Conservation (phyloP, 345 rosid species). For the Raphanus raphanistrum region DNA sequence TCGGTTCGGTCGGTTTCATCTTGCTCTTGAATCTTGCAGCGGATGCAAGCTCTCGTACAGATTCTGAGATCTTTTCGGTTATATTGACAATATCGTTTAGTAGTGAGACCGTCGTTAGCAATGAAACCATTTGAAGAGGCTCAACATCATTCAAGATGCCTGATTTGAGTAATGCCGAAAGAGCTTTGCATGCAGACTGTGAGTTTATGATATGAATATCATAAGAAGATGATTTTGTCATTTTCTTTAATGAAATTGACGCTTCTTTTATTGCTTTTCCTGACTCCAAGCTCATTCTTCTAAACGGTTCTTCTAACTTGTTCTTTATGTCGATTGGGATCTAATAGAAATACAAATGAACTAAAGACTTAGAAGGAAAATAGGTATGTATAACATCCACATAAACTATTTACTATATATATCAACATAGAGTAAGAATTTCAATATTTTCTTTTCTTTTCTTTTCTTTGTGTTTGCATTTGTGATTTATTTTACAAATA, state of each 20-base stretch:
- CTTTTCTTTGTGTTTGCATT: background rate
- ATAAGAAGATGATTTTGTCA: conserved; percentile 42
- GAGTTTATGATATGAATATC: conserved; percentile 50
- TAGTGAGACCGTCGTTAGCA: conserved; percentile 55
- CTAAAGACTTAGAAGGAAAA: background rate
- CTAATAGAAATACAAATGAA: conserved; percentile 29
- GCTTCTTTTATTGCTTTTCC: conserved; percentile 59
- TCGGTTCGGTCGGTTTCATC: conserved; percentile 13
- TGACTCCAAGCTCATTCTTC: conserved; percentile 50
- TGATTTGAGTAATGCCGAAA: conserved; percentile 50
- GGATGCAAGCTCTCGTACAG: conserved; percentile 53
- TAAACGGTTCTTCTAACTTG: conserved; percentile 48
- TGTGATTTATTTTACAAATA: background rate
- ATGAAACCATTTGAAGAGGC: conserved; percentile 44
- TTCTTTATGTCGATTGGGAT: conserved; percentile 40
- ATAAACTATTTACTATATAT: background rate
- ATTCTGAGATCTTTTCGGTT: conserved; percentile 51
- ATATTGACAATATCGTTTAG: conserved; percentile 55
- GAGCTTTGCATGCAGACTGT: conserved; percentile 41
- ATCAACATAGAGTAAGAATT: background rate
- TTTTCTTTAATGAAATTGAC: conserved; percentile 48
- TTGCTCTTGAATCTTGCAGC: conserved; percentile 47
- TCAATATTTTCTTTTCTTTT: background rate
- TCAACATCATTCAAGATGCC: conserved; percentile 46
- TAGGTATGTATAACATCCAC: conserved; percentile 1